Conservation (phyloP, 2,329 filamentous ascomycete genomes). For the Sclerotinia spermophila region DNA sequence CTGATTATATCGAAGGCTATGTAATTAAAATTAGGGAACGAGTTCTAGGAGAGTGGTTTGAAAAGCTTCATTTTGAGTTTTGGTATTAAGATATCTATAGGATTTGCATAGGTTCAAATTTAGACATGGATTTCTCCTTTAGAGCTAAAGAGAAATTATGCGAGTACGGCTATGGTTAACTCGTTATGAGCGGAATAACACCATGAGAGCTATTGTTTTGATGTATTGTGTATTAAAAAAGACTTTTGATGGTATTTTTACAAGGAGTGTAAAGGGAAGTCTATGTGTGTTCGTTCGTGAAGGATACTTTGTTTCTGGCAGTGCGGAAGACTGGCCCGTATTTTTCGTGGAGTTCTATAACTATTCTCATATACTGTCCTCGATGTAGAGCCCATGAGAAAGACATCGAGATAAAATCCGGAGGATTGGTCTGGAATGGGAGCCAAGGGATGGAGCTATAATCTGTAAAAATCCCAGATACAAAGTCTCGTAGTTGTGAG, state of each 20-base stretch:
- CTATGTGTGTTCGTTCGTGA: slow-evolving; percentile 22
- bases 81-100: background rate
- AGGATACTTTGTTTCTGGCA: slow-evolving; percentile 38
- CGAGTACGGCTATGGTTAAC: background rate
- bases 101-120: background rate
- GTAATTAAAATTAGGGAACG: background rate
- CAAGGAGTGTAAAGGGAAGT: background rate
- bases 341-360: slow-evolving; percentile 26
- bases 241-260: background rate
- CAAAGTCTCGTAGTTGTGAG: background rate
- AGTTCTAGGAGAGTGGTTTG: background rate
- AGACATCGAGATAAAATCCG: background rate
- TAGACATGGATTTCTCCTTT: background rate
- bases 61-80: background rate
- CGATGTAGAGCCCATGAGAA: background rate
- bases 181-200: background rate
- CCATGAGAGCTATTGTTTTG: background rate
- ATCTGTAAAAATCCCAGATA: background rate
- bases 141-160: background rate
- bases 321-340: slow-evolving; percentile 38
- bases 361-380: background rate
- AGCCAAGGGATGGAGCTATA: background rate
- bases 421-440: background rate
- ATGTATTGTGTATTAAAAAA: background rate
- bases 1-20: background rate